Base-by-base conservation (phyloP, 1,139 yeast species). In the Taphrina deformans region DNA sequence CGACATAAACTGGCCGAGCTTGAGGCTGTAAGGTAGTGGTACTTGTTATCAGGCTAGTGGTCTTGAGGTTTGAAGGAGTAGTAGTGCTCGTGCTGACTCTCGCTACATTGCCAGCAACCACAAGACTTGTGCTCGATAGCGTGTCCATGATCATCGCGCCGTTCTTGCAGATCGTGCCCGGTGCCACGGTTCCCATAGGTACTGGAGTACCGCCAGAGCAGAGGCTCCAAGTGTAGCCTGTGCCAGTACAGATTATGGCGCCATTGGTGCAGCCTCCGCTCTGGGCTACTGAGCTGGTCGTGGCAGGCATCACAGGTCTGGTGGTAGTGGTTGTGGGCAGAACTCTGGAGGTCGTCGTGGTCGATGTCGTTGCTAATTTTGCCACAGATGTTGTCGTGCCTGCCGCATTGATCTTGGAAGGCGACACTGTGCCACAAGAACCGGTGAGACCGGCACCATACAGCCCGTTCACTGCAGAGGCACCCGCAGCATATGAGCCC, bases 151-250 rank as follows among this genome's bases (percentile, higher is more conserved):
- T 21, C 29, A 59, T 59, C 24, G 29, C 46, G 6, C 65, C 65
- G 4, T 31, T 29, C 14, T 26, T 26, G 48, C 65, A 61, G 40
- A 55, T 52, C 26, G 65, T 61, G 5, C 65, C 65, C 14, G 65
- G 65, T n/a, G 65, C 65, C 12, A 61, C 65, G 12, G 55, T 16
- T n/a, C 65, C 65, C 65, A 61, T 61, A 14, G 46, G 31, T 9
- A 61, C 44, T 7, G 33, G 24, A 3, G 7, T 24, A 5, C 60
- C 65, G 53, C 29, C 44, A 12, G 44, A 18, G 23, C 65, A 61
- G 10, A 21, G 29, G 4, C 59, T 23, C 65, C 65, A 61, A 2
- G 60, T 52, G n/a, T 24, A 31, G 27, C 53, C 60, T 14, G 65
- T 31, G 23, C 58, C 58, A 3, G 50, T 40, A 44, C 65, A 61